Base-by-base conservation (phyloP, 2,329 filamentous ascomycete genomes). In the Diplodia intermedia region DNA sequence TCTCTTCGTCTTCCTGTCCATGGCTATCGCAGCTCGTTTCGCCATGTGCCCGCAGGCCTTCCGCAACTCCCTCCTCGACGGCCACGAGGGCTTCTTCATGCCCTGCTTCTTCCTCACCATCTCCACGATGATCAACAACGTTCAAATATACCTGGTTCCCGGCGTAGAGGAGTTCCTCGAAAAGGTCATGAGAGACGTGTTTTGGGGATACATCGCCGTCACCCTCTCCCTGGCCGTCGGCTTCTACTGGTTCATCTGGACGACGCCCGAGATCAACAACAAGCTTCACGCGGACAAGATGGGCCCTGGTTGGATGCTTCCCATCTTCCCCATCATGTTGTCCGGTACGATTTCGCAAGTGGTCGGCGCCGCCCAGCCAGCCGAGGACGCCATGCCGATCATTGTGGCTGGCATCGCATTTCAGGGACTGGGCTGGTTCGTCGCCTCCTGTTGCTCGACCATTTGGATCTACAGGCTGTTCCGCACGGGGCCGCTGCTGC, bases 271-370 rank as follows among this genome's bases (percentile, higher is more conserved):
- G 4, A 66, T 66, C 65, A 66, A 66, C 36, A 18, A 47, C 11
- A 36, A 79, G 69, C 89, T 88, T 69, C 83, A 82, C 6, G 79
- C 91, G 18, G 85, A 88, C 67, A 87, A 86, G 49, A 91, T 91
- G 86, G 91, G 90, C 83, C 90, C 90, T 0, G 88, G 89, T 0
- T 92, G 90, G 90, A 86, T 92, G 68, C 80, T 93, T 7, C 90
- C 90, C 52, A 89, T 91, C 73, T 92, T 92, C 76, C 90, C 90
- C 18, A 82, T 91, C 75, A 92, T 92, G 90, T 82, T 92, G 9
- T 86, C 85, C 0, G 90, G 90, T 2, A 92, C 90, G 2, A 87
- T 92, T 54, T 89, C 90, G 1, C 86, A 87, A 1, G 85, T 90
- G 69, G 89, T 92, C 62, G 84, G 86, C 8, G 81, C 83, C 5